Conservation (phyloP, 495 filamentous ascomycete genomes). For the Hypoxylon trugodes region DNA sequence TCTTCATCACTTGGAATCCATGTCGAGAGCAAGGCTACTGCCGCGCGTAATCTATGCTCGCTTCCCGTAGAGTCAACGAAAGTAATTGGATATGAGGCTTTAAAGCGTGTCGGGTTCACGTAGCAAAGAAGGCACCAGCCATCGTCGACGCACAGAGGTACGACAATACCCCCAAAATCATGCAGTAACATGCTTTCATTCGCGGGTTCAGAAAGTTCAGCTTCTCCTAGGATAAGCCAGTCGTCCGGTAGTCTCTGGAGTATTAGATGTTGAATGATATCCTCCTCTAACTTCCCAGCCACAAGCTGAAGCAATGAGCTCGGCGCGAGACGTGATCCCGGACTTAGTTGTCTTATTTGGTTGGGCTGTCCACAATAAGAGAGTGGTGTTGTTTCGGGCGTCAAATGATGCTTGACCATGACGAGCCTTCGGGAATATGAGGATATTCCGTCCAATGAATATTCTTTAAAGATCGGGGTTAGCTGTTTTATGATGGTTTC, state of each 20-base stretch:
- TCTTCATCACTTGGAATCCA: not conserved
- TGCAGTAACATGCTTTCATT: not conserved
- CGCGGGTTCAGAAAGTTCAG: not conserved
- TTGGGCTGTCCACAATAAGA: not conserved
- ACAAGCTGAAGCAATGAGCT: not conserved
- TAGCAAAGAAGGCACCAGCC: constrained; percentile 9
- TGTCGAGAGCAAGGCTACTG: not conserved
- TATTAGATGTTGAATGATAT: constrained; percentile 1
- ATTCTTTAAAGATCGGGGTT: not conserved
- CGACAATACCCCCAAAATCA: constrained; percentile 1
- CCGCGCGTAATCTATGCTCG: not conserved
- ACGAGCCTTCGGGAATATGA: not conserved
- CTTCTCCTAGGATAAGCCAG: not conserved
- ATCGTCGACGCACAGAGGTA: not conserved
- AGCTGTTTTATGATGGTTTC: not conserved
- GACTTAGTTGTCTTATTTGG: not conserved
- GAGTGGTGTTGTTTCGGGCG: not conserved
- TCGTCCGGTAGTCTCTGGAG: not conserved
- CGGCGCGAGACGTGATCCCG: not conserved
- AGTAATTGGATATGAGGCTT: not conserved
- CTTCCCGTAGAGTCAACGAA: constrained; percentile 1
- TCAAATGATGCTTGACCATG: not conserved
- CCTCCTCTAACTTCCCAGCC: not conserved
- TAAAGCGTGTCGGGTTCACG: not conserved
- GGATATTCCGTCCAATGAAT: not conserved